A percentile compares a stretch with the other conserved stretches of the same genome.
Evolutionary conservation across 352 stramenopile species (phyloP).

Genomic region (Phytopythium cucurbitacearum): DNA sequence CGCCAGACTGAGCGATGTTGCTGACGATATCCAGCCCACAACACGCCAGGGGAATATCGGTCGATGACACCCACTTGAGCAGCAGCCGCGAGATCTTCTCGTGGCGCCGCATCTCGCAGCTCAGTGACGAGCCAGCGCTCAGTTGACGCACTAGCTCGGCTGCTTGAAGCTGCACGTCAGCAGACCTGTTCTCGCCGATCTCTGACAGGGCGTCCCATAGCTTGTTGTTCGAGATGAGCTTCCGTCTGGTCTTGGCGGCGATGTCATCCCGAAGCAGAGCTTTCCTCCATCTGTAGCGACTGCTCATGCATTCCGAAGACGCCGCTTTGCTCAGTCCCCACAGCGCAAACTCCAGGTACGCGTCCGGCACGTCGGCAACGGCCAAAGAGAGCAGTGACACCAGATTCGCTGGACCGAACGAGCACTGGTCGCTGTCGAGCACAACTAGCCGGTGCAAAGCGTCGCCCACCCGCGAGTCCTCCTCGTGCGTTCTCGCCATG

Average conservation of each 20-base stretch:
- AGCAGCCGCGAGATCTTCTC: conserved; percentile 19
- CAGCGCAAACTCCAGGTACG: conserved; percentile 67
- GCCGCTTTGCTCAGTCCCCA: conserved; percentile 54
- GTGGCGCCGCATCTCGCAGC: conserved; percentile 16
- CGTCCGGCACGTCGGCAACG: conserved; percentile 46
- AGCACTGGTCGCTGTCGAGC: conserved; percentile 28
- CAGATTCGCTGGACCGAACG: conserved; percentile 64
- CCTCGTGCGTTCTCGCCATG: conserved; percentile 40
- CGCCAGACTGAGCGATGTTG: conserved; percentile 29
- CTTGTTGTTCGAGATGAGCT: conserved; percentile 43
- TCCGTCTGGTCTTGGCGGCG: conserved; percentile 38
- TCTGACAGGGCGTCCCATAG: conserved; percentile 42
- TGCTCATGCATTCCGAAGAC: conserved; percentile 26
- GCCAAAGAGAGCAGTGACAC: conserved; percentile 60
- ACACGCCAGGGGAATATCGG: conserved; percentile 23
- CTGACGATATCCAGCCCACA: conserved; percentile 35
- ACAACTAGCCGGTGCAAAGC: conserved; percentile 49
- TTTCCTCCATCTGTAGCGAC: conserved; percentile 49
- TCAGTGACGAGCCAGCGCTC: conserved; percentile 21
- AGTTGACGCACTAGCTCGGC: conserved; percentile 36
- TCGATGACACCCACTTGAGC: conserved; percentile 41
- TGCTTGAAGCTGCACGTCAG: conserved; percentile 42
- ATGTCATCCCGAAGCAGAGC: conserved; percentile 59
- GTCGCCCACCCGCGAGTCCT: conserved; percentile 49
- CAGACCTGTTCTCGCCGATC: conserved; percentile 14